Evolutionary conservation across 1,284 basidiomycete species (phyloP).

Genomic region (Phellinidium pouzarii): DNA sequence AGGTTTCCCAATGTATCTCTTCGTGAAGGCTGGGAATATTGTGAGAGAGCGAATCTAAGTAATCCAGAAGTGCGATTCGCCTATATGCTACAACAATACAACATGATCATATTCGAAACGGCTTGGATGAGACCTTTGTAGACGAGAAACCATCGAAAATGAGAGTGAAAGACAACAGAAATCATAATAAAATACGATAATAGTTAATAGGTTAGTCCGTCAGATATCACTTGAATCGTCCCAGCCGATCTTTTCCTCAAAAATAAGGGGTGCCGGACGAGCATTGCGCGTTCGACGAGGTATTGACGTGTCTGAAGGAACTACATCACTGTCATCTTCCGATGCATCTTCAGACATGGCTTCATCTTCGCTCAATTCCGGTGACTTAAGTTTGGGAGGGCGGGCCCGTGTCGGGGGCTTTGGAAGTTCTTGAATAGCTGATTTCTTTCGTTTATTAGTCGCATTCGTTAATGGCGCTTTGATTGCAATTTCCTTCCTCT

Average conservation of each 20-base stretch:
- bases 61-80: no score
- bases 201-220: not conserved
- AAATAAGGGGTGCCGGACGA: not conserved
- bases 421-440: not conserved
- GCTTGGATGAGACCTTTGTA: not conserved
- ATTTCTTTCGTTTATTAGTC: slow-evolving; percentile 7
- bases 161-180: not conserved
- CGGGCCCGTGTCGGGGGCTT: not conserved
- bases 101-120: not conserved
- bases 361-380: not conserved
- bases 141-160: not conserved
- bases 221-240: slow-evolving; percentile 11
- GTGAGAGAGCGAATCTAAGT: no score
- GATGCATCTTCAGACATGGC: not conserved
- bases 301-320: slow-evolving; percentile 8
- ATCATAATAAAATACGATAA: not conserved
- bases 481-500: not conserved
- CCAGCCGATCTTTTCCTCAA: slow-evolving; percentile 14
- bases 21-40: slow-evolving; percentile 21
- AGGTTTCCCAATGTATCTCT: slow-evolving; percentile 20
- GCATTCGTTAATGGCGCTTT: slow-evolving; percentile 5
- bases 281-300: not conserved
- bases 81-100: slow-evolving; percentile 1
- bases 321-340: slow-evolving; percentile 2
- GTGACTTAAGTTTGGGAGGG: slow-evolving; percentile 5